A percentile compares a stretch with the other conserved stretches of the same genome.
Evolutionary conservation across 352 stramenopile genomes (phyloP).

Genomic region (Saprolegnia diclina): DNA sequence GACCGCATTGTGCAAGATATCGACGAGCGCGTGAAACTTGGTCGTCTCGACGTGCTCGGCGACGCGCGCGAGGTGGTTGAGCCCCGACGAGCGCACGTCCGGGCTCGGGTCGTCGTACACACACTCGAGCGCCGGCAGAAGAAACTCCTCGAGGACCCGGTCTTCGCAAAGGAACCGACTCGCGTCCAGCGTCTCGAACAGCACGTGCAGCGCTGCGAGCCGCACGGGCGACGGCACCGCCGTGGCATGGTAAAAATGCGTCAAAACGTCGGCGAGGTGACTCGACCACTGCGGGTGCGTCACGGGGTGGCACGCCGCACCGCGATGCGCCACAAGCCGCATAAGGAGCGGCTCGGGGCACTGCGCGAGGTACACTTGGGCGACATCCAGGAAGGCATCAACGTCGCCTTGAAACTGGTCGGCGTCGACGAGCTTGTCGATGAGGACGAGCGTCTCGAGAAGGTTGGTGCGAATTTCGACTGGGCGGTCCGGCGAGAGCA

Average conservation of each 20-base stretch:
- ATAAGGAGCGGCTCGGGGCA: conserved; percentile 51
- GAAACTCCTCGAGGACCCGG: conserved; percentile 77
- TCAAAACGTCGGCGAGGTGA: conserved; percentile 46
- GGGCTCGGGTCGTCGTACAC: conserved; percentile 67
- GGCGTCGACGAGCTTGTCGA: conserved; percentile 64
- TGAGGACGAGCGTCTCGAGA: conserved; percentile 63
- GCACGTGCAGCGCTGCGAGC: conserved; percentile 58
- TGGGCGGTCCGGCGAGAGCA: conserved; percentile 64
- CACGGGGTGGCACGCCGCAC: conserved; percentile 56
- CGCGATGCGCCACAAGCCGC: conserved; percentile 55
- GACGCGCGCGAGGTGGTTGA: conserved; percentile 66
- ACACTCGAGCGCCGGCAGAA: conserved; percentile 56
- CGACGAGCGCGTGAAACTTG: conserved; percentile 73
- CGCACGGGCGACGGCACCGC: conserved; percentile 44
- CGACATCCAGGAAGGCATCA: conserved; percentile 64
- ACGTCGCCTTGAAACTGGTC: conserved; percentile 50
- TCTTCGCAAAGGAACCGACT: conserved; percentile 81
- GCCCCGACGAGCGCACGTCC: conserved; percentile 45
- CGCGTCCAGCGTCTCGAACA: conserved; percentile 63
- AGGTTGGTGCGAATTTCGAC: conserved; percentile 57
- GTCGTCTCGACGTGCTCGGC: conserved; percentile 67
- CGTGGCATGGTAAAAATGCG: conserved; percentile 57
- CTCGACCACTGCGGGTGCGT: conserved; percentile 62
- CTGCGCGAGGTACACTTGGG: conserved; percentile 65
- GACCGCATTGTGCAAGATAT: conserved; percentile 69